phyloP scores from a whole-genome alignment of 2,329 filamentous ascomycete genomes.

The Arthrobotrys iridis region DNA sequence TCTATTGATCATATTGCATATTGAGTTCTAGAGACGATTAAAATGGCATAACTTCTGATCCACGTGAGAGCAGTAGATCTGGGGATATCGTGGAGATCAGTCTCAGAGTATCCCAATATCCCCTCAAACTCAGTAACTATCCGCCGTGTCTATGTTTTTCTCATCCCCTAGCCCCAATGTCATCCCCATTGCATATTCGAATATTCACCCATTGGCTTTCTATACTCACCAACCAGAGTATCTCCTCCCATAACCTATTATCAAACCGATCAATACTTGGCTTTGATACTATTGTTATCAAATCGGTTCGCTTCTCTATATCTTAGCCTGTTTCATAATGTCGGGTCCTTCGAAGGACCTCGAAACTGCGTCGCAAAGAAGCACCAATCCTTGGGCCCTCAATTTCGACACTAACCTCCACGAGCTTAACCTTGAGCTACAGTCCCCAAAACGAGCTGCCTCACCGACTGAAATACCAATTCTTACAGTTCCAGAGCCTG shows the following conservation, averaged over 20 bases:
- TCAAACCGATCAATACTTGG: no score
- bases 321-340: background rate
- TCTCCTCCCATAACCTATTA: no score
- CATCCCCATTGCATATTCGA: background rate
- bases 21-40: background rate
- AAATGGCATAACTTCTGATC: background rate
- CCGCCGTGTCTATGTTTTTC: no score
- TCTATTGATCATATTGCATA: background rate
- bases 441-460: background rate
- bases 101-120: constrained; percentile 26
- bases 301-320: no score
- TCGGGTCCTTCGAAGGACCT: background rate
- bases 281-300: no score
- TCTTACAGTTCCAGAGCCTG: background rate
- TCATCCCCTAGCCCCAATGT: no score
- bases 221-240: no score
- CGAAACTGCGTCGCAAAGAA: background rate
- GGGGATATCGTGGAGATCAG: constrained; percentile 12
- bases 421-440: background rate
- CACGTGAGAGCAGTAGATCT: background rate
- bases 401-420: background rate
- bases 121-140: background rate
- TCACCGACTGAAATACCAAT: background rate
- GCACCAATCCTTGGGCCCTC: constrained; percentile 3
- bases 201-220: no score